Evolutionary conservation across 441 rosid species (phyloP), one percentile per base, ranked within the genome.

Genomic region (Populus tomentosa): DNA sequence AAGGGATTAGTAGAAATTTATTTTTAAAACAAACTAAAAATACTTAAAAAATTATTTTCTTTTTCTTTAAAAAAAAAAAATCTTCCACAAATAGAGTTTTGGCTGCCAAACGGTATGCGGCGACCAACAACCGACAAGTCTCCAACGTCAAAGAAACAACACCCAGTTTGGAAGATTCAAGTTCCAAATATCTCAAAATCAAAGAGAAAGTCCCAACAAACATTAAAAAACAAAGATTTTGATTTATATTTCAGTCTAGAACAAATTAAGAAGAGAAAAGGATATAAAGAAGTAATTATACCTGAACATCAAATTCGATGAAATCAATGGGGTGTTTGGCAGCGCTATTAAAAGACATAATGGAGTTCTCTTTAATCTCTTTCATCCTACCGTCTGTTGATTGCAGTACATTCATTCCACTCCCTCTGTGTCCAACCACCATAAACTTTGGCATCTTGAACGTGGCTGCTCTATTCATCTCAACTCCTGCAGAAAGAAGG

Each of bases 271-370:
- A 11, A 56, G 2, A 8, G 23, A 2, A 24, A 53, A 6, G 5
- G 59, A 16, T 50, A 50, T 1, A 50, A 5, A 50, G 59, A 5
- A 50, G 59, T 50, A 50, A 50, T 50, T 50, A 50, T 68, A 94
- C 98, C 98, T 95, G 98, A 80, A 95, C 99, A 77, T 95, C 98
- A 68, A 95, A 95, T 81, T 95, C 98, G 78, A 93, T 77, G 83
- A 84, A 95, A 81, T 95, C 94, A 67, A 93, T 74, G 13, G 96
- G 90, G 80, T 81, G 86, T 75, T 87, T 86, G 0, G 98, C 90
- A 32, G 98, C 95, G 10, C 86, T 62, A 77, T 87, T 90, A 85
- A 95, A 95, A 72, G 97, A 95, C 67, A 80, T 65, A 74, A 93
- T 85, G 62, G 97, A 83, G 85, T 93, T 95, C 80, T 93, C 98